A percentile compares a stretch with the other conserved stretches of the same genome.
Evolutionary conservation across 1,284 basidiomycete species (phyloP).

Genomic region (Hemileia vastatrix): DNA sequence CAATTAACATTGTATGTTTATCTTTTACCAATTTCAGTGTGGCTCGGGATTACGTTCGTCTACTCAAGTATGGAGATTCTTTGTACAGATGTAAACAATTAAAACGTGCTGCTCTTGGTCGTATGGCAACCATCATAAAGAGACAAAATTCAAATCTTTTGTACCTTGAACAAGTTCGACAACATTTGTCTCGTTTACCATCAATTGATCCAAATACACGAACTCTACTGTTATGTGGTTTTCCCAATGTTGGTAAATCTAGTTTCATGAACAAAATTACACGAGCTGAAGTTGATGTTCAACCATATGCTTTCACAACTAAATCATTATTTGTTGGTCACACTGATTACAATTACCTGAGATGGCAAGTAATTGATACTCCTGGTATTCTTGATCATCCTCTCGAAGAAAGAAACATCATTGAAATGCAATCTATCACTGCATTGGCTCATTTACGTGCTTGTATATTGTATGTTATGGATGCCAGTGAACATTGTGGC

Average conservation of each 20-base stretch:
- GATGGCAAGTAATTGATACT: conserved; percentile 83
- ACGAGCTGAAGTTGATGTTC: conserved; percentile 90
- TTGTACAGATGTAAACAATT: conserved; percentile 94
- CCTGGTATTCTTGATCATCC: conserved; percentile 48
- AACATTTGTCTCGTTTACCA: conserved; percentile 91
- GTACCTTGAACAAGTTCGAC: conserved; percentile 91
- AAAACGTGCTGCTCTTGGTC: conserved; percentile 84
- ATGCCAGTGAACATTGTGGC: conserved; percentile 89
- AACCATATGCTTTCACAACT: conserved; percentile 95
- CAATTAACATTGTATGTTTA: no score
- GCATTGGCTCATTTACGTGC: conserved; percentile 85
- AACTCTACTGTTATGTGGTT: conserved; percentile 87
- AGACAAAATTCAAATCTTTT: conserved; percentile 92
- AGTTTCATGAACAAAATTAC: conserved; percentile 98
- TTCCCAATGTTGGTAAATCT: conserved; percentile 94
- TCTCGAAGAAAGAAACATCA: conserved; percentile 96
- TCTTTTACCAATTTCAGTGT: no score
- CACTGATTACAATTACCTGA: conserved; percentile 91
- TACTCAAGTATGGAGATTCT: conserved; percentile 92
- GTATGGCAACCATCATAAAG: conserved; percentile 94
- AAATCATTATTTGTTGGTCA: conserved; percentile 94
- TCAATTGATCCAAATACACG: conserved; percentile 91
- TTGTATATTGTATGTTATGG: conserved; percentile 92
- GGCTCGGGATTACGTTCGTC: conserved; percentile 84
- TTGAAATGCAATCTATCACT: conserved; percentile 98